These are phyloP conservation scores for Neonectria ditissima DNA, from an alignment of 2,329 filamentous ascomycete species.

Conservation along the genomic window DNA sequence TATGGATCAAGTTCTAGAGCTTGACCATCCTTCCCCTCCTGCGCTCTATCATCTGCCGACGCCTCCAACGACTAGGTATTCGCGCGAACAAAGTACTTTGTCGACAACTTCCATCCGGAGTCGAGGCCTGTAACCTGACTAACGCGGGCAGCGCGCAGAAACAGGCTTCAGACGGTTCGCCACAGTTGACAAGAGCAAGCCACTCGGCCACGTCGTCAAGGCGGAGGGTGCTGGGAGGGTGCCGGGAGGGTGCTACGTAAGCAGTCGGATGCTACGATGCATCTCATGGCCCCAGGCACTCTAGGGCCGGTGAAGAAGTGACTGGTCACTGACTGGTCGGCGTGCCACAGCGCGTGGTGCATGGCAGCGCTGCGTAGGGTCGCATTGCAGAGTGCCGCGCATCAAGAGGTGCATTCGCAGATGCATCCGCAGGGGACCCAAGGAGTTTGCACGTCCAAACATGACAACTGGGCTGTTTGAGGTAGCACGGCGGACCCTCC, in stretches of 20 bases:
- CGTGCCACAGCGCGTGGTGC: background rate
- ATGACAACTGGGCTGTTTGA: background rate
- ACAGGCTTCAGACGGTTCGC: background rate
- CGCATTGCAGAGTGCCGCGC: constrained; percentile 21
- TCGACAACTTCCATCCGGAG: background rate
- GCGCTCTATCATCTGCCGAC: constrained; percentile 22
- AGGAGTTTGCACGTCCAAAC: constrained; percentile 7
- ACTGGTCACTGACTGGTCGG: constrained; percentile 20
- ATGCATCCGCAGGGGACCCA: constrained; percentile 2
- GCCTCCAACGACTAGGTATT: constrained; percentile 5
- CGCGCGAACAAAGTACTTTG: background rate
- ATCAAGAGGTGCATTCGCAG: constrained; percentile 20
- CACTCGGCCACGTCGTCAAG: constrained; percentile 11
- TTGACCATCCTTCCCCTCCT: constrained; percentile 3
- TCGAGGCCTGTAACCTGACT: no score
- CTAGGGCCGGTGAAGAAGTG: constrained; percentile 17
- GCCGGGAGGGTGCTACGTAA: no score
- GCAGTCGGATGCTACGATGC: constrained; percentile 24
- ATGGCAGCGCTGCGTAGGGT: constrained; percentile 11
- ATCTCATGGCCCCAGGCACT: constrained; percentile 25
- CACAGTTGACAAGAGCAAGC: background rate
- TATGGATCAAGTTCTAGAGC: constrained; percentile 8
- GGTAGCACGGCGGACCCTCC: background rate
- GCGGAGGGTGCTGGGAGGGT: no score
- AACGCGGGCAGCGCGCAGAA: background rate